A percentile compares a stretch with the other conserved stretches of the same genome.
Conservation (phyloP, 2,329 filamentous ascomycete genomes). For the Pyricularia grisea region DNA sequence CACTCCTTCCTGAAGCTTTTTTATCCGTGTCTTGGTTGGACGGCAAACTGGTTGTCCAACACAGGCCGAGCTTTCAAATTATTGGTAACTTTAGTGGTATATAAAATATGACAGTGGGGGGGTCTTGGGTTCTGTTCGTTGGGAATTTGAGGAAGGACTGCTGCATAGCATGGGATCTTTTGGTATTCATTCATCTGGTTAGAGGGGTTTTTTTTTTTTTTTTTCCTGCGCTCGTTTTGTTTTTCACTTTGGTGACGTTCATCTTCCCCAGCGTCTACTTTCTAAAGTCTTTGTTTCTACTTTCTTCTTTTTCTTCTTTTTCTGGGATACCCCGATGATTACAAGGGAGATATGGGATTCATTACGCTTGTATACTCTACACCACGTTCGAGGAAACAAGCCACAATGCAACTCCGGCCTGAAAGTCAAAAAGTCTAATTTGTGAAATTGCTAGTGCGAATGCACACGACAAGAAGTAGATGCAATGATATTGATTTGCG, state of each 20-base stretch:
- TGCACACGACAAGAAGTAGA: not conserved
- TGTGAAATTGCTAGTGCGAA: not conserved
- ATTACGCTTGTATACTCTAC: not conserved
- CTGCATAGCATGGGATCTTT: conserved; percentile 1
- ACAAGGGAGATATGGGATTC: not conserved
- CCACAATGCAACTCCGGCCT: not conserved
- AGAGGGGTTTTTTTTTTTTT: not conserved
- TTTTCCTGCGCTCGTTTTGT: not conserved
- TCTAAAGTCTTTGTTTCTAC: not conserved
- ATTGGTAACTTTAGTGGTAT: not conserved
- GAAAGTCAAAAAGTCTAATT: not conserved
- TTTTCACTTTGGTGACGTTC: not conserved
- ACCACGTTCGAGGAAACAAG: not conserved
- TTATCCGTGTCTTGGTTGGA: not conserved
- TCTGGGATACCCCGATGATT: not conserved
- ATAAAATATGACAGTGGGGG: not conserved
- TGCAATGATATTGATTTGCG: not conserved
- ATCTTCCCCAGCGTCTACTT: not conserved
- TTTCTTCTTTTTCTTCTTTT: too few species aligned
- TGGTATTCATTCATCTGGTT: not conserved
- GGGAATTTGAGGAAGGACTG: not conserved
- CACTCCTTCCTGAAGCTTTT: not conserved
- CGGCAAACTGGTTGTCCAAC: not conserved
- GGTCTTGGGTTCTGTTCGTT: not conserved
- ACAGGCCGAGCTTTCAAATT: not conserved